These are phyloP conservation scores for Mycena sanguinolenta DNA, from an alignment of 768 basidiomycete species.

Conservation along the genomic window DNA sequence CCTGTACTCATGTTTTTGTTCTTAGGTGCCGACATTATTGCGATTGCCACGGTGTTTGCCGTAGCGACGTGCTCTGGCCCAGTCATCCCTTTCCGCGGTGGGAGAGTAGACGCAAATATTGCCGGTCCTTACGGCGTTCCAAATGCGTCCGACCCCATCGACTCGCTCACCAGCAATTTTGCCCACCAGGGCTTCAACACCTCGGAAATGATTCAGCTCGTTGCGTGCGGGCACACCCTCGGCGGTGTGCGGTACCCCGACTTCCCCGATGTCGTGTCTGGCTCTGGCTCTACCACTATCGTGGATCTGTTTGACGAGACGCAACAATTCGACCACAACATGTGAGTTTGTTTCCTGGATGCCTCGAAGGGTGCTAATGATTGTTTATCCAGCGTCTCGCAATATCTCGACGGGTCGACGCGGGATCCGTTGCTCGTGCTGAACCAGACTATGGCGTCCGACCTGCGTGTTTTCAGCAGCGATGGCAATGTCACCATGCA, in stretches of 20 bases:
- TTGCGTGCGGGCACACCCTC: conserved; percentile 65
- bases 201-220: conserved; percentile 64
- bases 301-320: conserved; percentile 57
- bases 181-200: conserved; percentile 57
- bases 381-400: conserved; percentile 46
- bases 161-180: conserved; percentile 56
- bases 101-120: conserved; percentile 54
- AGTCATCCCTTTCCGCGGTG: conserved; percentile 55
- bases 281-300: conserved; percentile 46
- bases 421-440: conserved; percentile 53
- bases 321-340: conserved; percentile 32
- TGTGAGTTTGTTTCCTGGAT: conserved; percentile 12
- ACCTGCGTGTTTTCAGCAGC: conserved; percentile 53
- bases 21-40: conserved; percentile 61
- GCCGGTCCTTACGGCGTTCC: conserved; percentile 59
- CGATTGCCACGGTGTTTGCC: conserved; percentile 52
- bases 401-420: conserved; percentile 57
- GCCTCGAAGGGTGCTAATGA: neutral
- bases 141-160: conserved; percentile 55
- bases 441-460: conserved; percentile 54
- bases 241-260: conserved; percentile 62
- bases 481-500: conserved; percentile 59
- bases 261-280: conserved; percentile 59
- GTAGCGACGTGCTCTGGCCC: conserved; percentile 63
- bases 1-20: neutral